phyloP scores from a whole-genome alignment of 208 protist genomes.

The Polymyxa betae region DNA sequence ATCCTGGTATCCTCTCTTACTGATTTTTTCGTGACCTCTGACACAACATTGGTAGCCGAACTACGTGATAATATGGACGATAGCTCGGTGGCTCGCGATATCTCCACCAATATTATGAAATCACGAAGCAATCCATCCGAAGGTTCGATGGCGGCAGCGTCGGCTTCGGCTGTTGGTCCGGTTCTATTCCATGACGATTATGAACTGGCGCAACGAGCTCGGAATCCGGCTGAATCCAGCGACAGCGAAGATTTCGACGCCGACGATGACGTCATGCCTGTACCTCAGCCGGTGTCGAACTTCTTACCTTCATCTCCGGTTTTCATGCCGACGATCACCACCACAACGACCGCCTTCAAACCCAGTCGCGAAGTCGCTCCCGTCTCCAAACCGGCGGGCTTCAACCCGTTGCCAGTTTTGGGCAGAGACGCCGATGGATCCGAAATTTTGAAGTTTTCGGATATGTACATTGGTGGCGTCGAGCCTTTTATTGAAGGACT shows the following conservation, averaged over 20 bases:
- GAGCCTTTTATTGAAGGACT: slow-evolving; percentile 10
- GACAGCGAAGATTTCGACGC: slow-evolving; percentile 44
- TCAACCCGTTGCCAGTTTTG: not conserved
- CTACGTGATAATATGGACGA: not conserved
- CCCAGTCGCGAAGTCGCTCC: not conserved
- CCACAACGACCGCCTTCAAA: not conserved
- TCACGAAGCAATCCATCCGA: not conserved
- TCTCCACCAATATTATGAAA: not conserved
- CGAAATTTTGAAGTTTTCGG: slow-evolving; percentile 15
- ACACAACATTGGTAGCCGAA: no score
- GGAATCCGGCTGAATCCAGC: not conserved
- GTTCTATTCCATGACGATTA: not conserved
- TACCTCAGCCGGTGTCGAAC: not conserved
- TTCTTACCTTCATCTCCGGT: not conserved
- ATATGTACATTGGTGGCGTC: not conserved
- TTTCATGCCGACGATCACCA: not conserved
- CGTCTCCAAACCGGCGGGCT: not conserved
- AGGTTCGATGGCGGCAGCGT: not conserved
- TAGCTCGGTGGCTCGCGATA: not conserved
- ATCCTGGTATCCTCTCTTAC: not conserved
- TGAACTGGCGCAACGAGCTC: not conserved
- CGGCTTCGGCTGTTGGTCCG: not conserved
- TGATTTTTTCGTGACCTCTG: not conserved
- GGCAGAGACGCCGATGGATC: not conserved
- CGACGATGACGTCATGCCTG: not conserved